Evolutionary conservation across 192 early-diverging fungal species (phyloP).

Genomic region (Gonapodya sp.): DNA sequence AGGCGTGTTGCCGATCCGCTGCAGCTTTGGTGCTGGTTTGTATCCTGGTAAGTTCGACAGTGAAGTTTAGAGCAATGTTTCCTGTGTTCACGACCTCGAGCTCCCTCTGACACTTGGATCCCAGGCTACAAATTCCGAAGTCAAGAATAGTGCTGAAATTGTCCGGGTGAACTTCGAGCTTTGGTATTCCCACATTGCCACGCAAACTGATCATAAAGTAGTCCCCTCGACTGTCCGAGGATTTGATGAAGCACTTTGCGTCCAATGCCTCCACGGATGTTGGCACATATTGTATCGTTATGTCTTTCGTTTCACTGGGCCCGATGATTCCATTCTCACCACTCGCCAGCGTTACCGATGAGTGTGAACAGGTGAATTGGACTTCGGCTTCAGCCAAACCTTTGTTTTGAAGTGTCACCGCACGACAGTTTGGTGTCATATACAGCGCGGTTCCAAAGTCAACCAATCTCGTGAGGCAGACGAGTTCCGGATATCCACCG

Average conservation of each 20-base stretch:
- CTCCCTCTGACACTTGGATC: constrained; percentile 25
- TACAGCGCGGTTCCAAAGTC: constrained; percentile 50
- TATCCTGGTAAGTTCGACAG: background rate
- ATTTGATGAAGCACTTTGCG: constrained; percentile 38
- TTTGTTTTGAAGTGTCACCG: constrained; percentile 39
- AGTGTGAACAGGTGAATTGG: constrained; percentile 39
- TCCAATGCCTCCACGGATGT: constrained; percentile 37
- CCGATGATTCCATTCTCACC: constrained; percentile 13
- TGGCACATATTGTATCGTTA: constrained; percentile 36
- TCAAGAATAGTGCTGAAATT: constrained; percentile 29
- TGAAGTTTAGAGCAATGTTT: constrained; percentile 32
- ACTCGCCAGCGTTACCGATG: constrained; percentile 27
- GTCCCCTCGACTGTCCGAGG: constrained; percentile 45
- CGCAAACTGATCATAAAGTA: constrained; percentile 37
- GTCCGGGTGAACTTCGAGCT: constrained; percentile 30
- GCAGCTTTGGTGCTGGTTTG: background rate
- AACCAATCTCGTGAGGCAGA: constrained; percentile 35
- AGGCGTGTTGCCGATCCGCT: no score
- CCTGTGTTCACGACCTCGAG: constrained; percentile 47
- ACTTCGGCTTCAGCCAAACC: constrained; percentile 46
- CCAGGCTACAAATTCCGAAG: constrained; percentile 41
- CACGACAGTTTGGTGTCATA: constrained; percentile 29
- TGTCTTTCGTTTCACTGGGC: constrained; percentile 29
- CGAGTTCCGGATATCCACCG: constrained; percentile 46
- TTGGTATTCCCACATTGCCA: constrained; percentile 44